A percentile compares a stretch with the other conserved stretches of the same genome.
These are phyloP conservation scores for Verticillium zaregamsianum DNA, from an alignment of 2,329 filamentous ascomycete genomes.

Conservation along the genomic window DNA sequence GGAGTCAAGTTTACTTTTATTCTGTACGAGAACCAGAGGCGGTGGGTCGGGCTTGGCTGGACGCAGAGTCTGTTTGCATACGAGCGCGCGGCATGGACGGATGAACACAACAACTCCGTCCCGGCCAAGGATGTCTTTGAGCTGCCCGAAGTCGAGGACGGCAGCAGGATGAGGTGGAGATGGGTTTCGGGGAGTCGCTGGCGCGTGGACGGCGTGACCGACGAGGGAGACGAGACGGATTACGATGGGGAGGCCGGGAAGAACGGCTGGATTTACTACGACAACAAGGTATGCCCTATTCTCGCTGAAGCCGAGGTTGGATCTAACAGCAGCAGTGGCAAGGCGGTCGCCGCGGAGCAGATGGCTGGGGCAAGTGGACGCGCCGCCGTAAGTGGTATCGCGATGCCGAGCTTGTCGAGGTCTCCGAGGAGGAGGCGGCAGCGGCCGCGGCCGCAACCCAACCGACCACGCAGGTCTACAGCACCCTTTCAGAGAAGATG, in stretches of 20 bases:
- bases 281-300: constrained; percentile 71
- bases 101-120: constrained; percentile 84
- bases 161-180: constrained; percentile 53
- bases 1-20: constrained; percentile 96
- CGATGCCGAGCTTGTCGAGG: constrained; percentile 90
- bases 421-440: constrained; percentile 26
- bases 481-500: constrained; percentile 32
- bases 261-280: constrained; percentile 94
- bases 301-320: not conserved
- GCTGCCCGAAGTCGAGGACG: constrained; percentile 57
- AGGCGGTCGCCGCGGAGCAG: constrained; percentile 74
- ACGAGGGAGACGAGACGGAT: constrained; percentile 43
- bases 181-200: constrained; percentile 87
- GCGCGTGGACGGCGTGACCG: constrained; percentile 73
- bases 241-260: constrained; percentile 58
- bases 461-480: constrained; percentile 24
- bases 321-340: constrained; percentile 64
- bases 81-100: constrained; percentile 88
- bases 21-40: constrained; percentile 90
- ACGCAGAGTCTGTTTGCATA: constrained; percentile 87
- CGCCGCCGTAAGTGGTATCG: constrained; percentile 93
- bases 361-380: constrained; percentile 94
- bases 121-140: constrained; percentile 68
- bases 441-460: constrained; percentile 5
- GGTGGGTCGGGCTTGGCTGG: constrained; percentile 95